Evolutionary conservation across 176 grass and related monocot genomes (phyloP), one percentile per base, ranked within the genome.

Genomic region (Eleusine indica): DNA sequence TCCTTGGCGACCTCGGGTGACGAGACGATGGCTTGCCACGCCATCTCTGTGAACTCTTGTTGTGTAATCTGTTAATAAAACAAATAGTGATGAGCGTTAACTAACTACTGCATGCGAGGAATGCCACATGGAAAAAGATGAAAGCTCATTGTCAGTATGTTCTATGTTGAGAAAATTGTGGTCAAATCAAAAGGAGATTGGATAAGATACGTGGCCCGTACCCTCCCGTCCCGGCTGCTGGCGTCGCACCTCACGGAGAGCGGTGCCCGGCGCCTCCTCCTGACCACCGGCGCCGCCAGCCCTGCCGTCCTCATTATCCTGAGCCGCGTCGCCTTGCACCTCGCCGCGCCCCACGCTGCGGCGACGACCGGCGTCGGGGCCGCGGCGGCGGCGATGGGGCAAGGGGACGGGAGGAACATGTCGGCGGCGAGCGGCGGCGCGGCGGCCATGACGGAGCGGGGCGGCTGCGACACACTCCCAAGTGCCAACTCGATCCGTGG

Each of bases 11-110:
- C 87, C 87, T 94, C 96, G n/a, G 96, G 96, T 2, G 91, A 85
- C 1, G 84, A 70, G 68, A 98, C 96, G 66, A 98, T 96, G 21
- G 87, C 53, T 87, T 96, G 96, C 96, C 96, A 98, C 42, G 91
- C 93, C 96, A 98, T 98, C 70, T 98, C 96, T 4, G 96, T 98
- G 13, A 98, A 98, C 29, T 98, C 96, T 98, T 98, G 96, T 41
- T 96, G 96, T 21, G 93, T 98, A 80, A 98, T 98, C 96, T 98
- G 81, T 3, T n/a, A 82, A 9, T 21, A 6, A 76, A 17, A 51
- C 19, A 62, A 63, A 41, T 14, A 19, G 54, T 51, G 67, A 74
- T 41, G 10, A 88, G 16, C 1, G 43, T 22, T 1, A 70, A 46
- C n/a, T 57, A 73, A 46, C n/a, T 57, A 73, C 57, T 22, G 60